Conservation (phyloP, 2,329 filamentous ascomycete genomes). For the Drechslerella stenobrocha region DNA sequence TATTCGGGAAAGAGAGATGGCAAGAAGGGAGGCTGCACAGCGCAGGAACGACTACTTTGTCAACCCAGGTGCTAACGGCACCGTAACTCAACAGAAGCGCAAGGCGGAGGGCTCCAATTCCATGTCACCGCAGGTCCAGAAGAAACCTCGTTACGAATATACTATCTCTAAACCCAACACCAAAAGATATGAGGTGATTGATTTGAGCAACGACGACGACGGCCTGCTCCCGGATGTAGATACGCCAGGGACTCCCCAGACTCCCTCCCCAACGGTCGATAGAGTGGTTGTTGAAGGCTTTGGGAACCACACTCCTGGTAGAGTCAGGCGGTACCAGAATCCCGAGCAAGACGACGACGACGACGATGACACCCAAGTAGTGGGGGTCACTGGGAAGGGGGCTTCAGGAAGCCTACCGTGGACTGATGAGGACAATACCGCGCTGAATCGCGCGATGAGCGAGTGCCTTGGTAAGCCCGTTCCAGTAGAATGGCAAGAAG, state of each 20-base stretch:
- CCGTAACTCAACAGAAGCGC: not conserved
- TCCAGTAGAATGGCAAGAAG: too few species aligned
- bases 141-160: not conserved
- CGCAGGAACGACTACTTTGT: not conserved
- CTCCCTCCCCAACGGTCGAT: constrained; percentile 11
- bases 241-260: not conserved
- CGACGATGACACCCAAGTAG: not conserved
- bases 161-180: not conserved
- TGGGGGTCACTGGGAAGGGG: constrained; percentile 5
- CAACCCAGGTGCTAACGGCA: not conserved
- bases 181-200: not conserved
- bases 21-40: not conserved
- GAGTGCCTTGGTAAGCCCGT: not conserved
- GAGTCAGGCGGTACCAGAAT: constrained; percentile 16
- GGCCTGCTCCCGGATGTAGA: not conserved
- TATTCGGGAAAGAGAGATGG: not conserved
- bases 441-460: constrained; percentile 6
- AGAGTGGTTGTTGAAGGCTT: constrained; percentile 22
- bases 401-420: constrained; percentile 38
- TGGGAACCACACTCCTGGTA: constrained; percentile 35
- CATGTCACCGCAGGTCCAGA: not conserved
- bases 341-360: not conserved
- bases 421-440: constrained; percentile 21
- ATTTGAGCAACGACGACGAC: not conserved
- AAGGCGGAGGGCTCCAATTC: not conserved